Conservation (phyloP, 371 early-diverging fungal species). For the Sporodiniella umbellata region DNA sequence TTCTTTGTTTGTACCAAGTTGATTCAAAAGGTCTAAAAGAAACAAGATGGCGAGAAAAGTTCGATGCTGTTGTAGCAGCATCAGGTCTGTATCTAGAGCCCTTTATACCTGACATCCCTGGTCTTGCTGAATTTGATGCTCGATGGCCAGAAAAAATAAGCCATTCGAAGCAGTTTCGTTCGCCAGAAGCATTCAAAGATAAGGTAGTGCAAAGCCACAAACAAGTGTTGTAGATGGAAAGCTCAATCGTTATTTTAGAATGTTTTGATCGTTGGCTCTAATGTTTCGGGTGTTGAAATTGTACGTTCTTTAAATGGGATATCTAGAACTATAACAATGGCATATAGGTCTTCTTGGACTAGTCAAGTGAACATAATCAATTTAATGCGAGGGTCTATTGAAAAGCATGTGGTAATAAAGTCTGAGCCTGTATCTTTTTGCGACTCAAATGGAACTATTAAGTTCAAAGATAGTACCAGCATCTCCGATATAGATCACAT, state of each 20-base stretch:
- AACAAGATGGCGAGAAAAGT: slow-evolving; percentile 23
- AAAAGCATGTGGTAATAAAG: slow-evolving; percentile 14
- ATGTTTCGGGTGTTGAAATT: slow-evolving; percentile 37
- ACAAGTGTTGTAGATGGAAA: too few species aligned
- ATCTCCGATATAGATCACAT: slow-evolving; percentile 54
- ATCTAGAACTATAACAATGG: slow-evolving; percentile 28
- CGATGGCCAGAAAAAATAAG: slow-evolving; percentile 21
- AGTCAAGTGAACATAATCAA: slow-evolving; percentile 14
- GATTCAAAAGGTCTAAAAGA: slow-evolving; percentile 11
- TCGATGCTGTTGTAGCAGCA: slow-evolving; percentile 42
- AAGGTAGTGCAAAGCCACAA: too few species aligned
- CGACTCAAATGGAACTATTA: slow-evolving; percentile 25
- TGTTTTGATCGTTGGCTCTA: slow-evolving; percentile 34
- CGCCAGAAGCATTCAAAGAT: slow-evolving; percentile 25
- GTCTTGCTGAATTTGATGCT: slow-evolving; percentile 24
- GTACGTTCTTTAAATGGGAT: slow-evolving; percentile 23
- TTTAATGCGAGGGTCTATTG: slow-evolving; percentile 17
- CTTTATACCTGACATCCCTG: slow-evolving; percentile 28
- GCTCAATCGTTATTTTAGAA: slow-evolving; percentile 17
- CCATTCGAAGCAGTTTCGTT: slow-evolving; percentile 39
- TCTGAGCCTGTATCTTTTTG: slow-evolving; percentile 20
- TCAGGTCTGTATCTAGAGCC: slow-evolving; percentile 33
- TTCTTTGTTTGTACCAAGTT: slow-evolving; percentile 11
- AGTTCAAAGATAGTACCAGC: slow-evolving; percentile 60
- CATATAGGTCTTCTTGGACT: slow-evolving; percentile 19